phyloP scores from a whole-genome alignment of 257 asterid genomes.

The Solanum sitiens region DNA sequence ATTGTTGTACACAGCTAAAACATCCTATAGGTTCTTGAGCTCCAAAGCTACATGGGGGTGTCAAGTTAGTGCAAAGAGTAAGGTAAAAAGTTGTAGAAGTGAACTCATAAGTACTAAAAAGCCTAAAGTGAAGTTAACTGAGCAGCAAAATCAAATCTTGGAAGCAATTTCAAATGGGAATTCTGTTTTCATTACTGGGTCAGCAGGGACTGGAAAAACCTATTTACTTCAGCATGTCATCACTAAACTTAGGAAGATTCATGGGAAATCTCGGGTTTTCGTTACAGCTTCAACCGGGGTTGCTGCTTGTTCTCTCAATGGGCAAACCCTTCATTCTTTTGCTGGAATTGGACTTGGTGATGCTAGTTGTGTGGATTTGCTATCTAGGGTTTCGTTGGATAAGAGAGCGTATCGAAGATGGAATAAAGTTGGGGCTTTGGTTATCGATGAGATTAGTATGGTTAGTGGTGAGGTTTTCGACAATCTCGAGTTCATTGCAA shows the following conservation, averaged over 20 bases:
- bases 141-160: constrained; percentile 46
- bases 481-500: constrained; percentile 40
- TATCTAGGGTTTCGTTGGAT: constrained; percentile 29
- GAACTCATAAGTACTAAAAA: constrained; percentile 3
- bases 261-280: constrained; percentile 39
- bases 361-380: constrained; percentile 14
- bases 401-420: constrained; percentile 38
- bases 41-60: constrained; percentile 19
- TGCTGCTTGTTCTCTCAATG: constrained; percentile 51
- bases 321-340: constrained; percentile 55
- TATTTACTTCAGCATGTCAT: constrained; percentile 37
- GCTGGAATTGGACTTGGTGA: constrained; percentile 43
- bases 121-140: constrained; percentile 38
- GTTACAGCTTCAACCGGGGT: constrained; percentile 75
- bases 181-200: constrained; percentile 65
- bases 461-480: constrained; percentile 41
- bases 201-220: constrained; percentile 81
- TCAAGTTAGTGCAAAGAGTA: constrained; percentile 5
- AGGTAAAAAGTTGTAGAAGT: constrained; percentile 4
- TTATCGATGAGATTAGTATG: constrained; percentile 70
- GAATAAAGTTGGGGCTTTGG: constrained; percentile 43
- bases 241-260: constrained; percentile 30
- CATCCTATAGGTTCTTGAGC: constrained; percentile 27
- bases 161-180: constrained; percentile 35
- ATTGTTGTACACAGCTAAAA: constrained; percentile 21